A percentile compares a stretch with the other conserved stretches of the same genome.
phyloP scores from a whole-genome alignment of 1,284 basidiomycete species.

The Spongiforma sp. region DNA sequence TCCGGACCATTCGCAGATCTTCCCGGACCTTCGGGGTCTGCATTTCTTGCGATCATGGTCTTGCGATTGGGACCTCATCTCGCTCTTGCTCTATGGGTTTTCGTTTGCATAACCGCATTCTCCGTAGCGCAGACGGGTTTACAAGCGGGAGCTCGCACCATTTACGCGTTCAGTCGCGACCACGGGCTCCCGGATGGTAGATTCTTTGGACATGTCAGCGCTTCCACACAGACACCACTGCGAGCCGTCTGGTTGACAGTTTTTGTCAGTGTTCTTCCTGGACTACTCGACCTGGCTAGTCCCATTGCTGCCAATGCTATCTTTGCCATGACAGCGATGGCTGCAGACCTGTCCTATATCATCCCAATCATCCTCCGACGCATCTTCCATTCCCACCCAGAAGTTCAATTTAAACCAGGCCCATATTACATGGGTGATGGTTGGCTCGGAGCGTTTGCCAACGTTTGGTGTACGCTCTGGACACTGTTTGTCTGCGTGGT shows the following conservation, averaged over 20 bases:
- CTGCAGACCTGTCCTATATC: conserved; percentile 73
- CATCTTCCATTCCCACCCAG: conserved; percentile 79
- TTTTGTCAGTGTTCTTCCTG: conserved; percentile 71
- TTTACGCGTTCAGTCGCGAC: conserved; percentile 92
- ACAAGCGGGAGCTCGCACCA: conserved; percentile 86
- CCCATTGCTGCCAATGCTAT: conserved; percentile 83
- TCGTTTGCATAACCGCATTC: conserved; percentile 83
- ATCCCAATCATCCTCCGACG: conserved; percentile 78
- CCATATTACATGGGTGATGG: conserved; percentile 88
- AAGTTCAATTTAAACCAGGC: conserved; percentile 86
- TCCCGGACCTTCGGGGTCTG: conserved; percentile 65
- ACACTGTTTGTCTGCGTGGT: conserved; percentile 72
- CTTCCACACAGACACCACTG: conserved; percentile 76
- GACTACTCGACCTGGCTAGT: conserved; percentile 78
- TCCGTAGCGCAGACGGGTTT: conserved; percentile 83
- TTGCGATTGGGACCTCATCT: conserved; percentile 75
- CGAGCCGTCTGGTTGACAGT: conserved; percentile 85
- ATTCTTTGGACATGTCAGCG: conserved; percentile 76
- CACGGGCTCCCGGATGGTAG: conserved; percentile 82
- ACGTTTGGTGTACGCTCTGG: conserved; percentile 72
- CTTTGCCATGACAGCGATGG: conserved; percentile 81
- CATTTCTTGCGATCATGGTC: conserved; percentile 65
- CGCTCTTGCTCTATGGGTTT: conserved; percentile 75
- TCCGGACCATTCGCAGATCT: conserved; percentile 72
- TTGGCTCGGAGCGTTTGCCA: conserved; percentile 65